Evolutionary conservation across 2,329 filamentous ascomycete species (phyloP).

Genomic region (Fonsecaea pedrosoi): DNA sequence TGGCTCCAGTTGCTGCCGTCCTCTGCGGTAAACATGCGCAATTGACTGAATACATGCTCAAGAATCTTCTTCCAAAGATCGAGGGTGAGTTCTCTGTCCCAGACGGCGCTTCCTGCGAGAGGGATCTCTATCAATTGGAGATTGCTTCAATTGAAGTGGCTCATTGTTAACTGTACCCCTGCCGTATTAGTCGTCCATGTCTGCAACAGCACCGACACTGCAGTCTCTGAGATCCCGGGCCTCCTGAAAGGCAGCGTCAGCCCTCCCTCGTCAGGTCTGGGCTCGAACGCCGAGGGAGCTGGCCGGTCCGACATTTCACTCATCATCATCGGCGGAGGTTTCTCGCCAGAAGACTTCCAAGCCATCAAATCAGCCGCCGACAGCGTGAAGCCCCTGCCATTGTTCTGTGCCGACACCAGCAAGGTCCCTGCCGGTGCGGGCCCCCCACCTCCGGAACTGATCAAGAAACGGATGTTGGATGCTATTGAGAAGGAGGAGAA

Average conservation of each 20-base stretch:
- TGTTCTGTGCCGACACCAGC: constrained; percentile 31
- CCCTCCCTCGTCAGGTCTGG: constrained; percentile 25
- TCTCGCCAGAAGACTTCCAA: constrained; percentile 25
- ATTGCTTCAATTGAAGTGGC: neutral
- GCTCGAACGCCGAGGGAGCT: constrained; percentile 22
- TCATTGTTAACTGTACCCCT: neutral
- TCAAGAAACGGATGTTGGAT: constrained; percentile 32
- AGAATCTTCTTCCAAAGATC: constrained; percentile 30
- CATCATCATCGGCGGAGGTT: constrained; percentile 33
- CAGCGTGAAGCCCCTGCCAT: constrained; percentile 25
- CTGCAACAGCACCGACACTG: constrained; percentile 24
- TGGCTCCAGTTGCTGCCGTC: constrained; percentile 28
- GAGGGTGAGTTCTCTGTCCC: constrained; percentile 23
- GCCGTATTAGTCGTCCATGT: constrained; percentile 31
- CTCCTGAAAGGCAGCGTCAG: constrained; percentile 29
- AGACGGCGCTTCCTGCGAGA: neutral
- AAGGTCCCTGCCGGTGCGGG: constrained; percentile 26
- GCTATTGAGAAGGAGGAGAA: constrained; percentile 27
- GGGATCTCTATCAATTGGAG: neutral
- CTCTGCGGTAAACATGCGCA: constrained; percentile 31
- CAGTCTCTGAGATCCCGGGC: constrained; percentile 31
- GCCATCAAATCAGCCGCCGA: constrained; percentile 27
- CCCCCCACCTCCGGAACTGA: constrained; percentile 27
- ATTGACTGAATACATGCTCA: constrained; percentile 24
- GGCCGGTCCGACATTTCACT: constrained; percentile 25